Evolutionary conservation across 202 grass and related monocot genomes (phyloP).

Genomic region (Cymbopogon flexuosus): DNA sequence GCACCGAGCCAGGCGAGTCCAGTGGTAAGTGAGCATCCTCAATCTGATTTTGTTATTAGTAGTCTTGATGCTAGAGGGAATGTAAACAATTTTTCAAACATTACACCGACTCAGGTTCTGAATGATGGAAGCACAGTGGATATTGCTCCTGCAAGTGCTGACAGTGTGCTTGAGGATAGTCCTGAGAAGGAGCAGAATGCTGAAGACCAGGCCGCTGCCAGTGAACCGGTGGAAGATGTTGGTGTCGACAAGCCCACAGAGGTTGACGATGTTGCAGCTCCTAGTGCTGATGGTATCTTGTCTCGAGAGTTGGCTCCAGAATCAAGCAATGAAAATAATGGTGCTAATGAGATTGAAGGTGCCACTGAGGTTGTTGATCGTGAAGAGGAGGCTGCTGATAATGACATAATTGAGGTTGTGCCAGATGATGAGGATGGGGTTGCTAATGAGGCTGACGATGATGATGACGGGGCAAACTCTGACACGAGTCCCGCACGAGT

Average conservation of each 20-base stretch:
- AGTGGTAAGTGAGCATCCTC: slow-evolving; percentile 36
- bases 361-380: background rate
- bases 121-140: slow-evolving; percentile 19
- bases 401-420: slow-evolving; percentile 18
- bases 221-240: slow-evolving; percentile 19
- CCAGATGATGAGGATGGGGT: slow-evolving; percentile 28
- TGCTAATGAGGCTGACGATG: background rate
- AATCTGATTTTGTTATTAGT: slow-evolving; percentile 14
- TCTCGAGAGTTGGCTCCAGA: slow-evolving; percentile 26
- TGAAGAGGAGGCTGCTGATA: slow-evolving; percentile 15
- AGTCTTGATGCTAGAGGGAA: slow-evolving; percentile 10
- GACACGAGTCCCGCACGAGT: too few relatives aligned
- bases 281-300: background rate
- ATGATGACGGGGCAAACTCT: too few relatives aligned
- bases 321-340: slow-evolving; percentile 8
- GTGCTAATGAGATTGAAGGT: slow-evolving; percentile 10
- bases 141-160: slow-evolving; percentile 11
- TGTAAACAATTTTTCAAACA: slow-evolving; percentile 5
- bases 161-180: slow-evolving; percentile 16
- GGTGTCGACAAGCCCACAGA: slow-evolving; percentile 20
- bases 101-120: slow-evolving; percentile 12
- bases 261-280: slow-evolving; percentile 16
- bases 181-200: slow-evolving; percentile 17
- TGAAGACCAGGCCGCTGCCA: slow-evolving; percentile 1
- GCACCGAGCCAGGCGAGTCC: slow-evolving; percentile 2